phyloP scores from a whole-genome alignment of 768 basidiomycete species.

The Leccinum fibrillosum region DNA sequence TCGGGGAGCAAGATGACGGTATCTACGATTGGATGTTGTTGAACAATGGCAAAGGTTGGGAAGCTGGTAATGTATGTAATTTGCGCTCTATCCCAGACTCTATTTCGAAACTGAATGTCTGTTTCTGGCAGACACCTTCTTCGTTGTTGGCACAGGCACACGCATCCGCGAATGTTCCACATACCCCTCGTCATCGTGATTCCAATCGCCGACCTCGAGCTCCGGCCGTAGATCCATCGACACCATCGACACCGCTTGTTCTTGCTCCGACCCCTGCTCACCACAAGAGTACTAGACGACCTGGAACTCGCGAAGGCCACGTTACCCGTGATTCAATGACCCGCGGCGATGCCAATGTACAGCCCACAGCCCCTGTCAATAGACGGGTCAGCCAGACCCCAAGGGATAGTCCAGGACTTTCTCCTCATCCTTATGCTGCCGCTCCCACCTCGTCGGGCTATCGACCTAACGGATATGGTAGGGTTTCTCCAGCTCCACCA shows the following conservation, averaged over 20 bases:
- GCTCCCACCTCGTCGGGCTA: conserved; percentile 57
- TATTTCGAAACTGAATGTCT: neutral
- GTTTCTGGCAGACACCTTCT: conserved; percentile 37
- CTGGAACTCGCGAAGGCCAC: conserved; percentile 44
- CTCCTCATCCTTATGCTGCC: conserved; percentile 71
- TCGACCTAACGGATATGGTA: conserved; percentile 52
- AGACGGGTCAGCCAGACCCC: conserved; percentile 68
- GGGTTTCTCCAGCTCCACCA: conserved; percentile 47
- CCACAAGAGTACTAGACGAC: conserved; percentile 54
- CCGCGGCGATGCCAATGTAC: conserved; percentile 52
- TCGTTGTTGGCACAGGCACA: conserved; percentile 49
- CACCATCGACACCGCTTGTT: conserved; percentile 57
- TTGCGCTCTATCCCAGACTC: neutral
- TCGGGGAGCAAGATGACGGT: conserved; percentile 87
- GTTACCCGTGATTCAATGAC: conserved; percentile 46
- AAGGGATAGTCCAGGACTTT: conserved; percentile 44
- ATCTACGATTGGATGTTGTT: conserved; percentile 96
- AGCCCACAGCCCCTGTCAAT: conserved; percentile 63
- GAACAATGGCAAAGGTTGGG: conserved; percentile 95
- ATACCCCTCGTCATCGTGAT: conserved; percentile 52
- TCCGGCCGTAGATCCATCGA: conserved; percentile 52
- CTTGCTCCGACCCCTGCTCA: conserved; percentile 64
- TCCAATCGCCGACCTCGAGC: conserved; percentile 48
- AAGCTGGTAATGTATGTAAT: conserved; percentile 72
- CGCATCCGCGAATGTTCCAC: conserved; percentile 52